These are phyloP conservation scores for Scheffersomyces parashehatae DNA, from an alignment of 1,139 yeast genomes.

Conservation along the genomic window DNA sequence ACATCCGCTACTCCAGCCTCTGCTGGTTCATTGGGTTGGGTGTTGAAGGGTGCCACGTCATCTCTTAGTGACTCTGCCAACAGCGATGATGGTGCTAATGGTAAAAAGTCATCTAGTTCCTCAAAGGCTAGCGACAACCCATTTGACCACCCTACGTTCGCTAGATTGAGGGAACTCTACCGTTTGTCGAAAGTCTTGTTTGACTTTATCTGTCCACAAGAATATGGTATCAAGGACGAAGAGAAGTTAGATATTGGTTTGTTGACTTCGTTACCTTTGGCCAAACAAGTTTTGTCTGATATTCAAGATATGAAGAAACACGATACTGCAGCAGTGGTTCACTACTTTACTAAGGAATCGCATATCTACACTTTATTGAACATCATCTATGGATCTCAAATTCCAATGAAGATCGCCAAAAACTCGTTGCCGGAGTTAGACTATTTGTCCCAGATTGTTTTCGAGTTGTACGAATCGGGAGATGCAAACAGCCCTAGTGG, in stretches of 20 bases:
- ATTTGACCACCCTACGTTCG: conserved; percentile 80
- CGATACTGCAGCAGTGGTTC: conserved; percentile 78
- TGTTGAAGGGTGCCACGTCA: conserved; percentile 52
- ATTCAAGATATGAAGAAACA: conserved; percentile 77
- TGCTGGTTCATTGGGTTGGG: conserved; percentile 79
- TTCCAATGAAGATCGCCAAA: conserved; percentile 91
- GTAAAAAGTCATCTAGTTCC: conserved; percentile 7
- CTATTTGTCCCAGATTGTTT: conserved; percentile 90
- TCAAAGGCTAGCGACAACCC: conserved; percentile 49
- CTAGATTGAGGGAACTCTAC: conserved; percentile 83
- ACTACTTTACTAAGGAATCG: conserved; percentile 94
- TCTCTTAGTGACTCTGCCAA: conserved; percentile 22
- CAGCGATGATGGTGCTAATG: conserved; percentile 26
- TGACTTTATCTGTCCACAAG: conserved; percentile 98
- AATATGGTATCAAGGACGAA: conserved; percentile 93
- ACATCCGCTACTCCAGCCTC: conserved; percentile 37
- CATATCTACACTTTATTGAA: conserved; percentile 93
- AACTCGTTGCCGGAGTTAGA: conserved; percentile 96
- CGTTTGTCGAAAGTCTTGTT: conserved; percentile 88
- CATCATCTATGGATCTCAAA: conserved; percentile 88
- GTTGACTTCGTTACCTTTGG: conserved; percentile 89
- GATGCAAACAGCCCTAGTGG: conserved; percentile 58
- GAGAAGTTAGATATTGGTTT: conserved; percentile 96
- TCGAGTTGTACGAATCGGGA: conserved; percentile 85
- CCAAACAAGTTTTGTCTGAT: conserved; percentile 82